Evolutionary conservation across 2,329 filamentous ascomycete species (phyloP).

Genomic region (Byssoonygena ceratinophila): DNA sequence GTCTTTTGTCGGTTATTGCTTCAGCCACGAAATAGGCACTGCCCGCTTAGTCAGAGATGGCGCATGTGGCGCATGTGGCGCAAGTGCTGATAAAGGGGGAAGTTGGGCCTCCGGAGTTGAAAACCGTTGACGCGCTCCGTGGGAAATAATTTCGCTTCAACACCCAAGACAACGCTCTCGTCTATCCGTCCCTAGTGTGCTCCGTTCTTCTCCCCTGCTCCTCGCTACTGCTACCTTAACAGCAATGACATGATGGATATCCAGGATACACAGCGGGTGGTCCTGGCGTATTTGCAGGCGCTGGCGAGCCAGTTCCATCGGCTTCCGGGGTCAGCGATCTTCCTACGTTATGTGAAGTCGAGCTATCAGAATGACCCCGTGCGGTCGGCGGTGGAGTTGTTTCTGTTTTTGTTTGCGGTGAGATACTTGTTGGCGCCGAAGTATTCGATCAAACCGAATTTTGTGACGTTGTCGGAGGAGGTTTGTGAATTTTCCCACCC

Average conservation of each 20-base stretch:
- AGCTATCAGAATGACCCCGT: conserved; percentile 97
- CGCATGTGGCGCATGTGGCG: too few species aligned
- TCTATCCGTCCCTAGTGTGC: not conserved
- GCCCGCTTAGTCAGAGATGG: too few species aligned
- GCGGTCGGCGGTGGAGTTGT: conserved; percentile 81
- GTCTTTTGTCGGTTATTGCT: too few species aligned
- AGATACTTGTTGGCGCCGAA: conserved; percentile 84
- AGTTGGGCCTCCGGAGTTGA: too few species aligned
- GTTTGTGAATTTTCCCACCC: conserved; percentile 27
- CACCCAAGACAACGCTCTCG: not conserved
- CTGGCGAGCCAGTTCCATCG: conserved; percentile 65
- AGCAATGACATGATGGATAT: conserved; percentile 42
- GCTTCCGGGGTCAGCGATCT: conserved; percentile 84
- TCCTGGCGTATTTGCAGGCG: conserved; percentile 46
- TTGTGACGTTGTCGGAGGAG: conserved; percentile 79
- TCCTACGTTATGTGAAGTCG: conserved; percentile 89
- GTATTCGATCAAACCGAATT: conserved; percentile 86
- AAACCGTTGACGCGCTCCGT: too few species aligned
- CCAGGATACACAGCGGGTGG: conserved; percentile 45
- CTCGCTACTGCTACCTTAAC: not conserved
- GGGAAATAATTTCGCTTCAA: too few species aligned
- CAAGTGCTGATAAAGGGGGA: too few species aligned
- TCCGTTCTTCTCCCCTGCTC: not conserved
- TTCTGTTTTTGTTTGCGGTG: conserved; percentile 90
- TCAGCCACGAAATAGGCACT: too few species aligned